These are phyloP conservation scores for Licmophora abbreviata DNA, from an alignment of 108 stramenopile species.

Conservation along the genomic window DNA sequence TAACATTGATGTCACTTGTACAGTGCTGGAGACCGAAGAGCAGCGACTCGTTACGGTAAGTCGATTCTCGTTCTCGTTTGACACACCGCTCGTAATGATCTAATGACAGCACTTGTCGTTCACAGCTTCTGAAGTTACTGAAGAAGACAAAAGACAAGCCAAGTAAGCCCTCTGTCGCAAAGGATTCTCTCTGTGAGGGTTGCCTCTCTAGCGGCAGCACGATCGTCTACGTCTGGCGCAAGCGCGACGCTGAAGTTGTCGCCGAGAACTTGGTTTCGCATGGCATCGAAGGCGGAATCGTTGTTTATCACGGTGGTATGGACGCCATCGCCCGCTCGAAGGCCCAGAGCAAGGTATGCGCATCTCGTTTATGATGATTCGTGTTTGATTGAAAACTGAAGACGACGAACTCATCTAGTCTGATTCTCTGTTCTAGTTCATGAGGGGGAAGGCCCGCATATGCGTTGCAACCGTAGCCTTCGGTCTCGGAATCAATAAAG, in stretches of 20 bases:
- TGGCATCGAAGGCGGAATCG: conserved; percentile 57
- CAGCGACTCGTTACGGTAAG: conserved; percentile 56
- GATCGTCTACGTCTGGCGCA: conserved; percentile 91
- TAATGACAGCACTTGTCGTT: not conserved
- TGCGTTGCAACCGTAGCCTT: conserved; percentile 95
- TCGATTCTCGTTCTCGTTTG: too few relatives aligned
- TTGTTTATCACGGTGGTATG: conserved; percentile 89
- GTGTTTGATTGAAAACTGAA: not conserved
- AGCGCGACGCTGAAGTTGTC: conserved; percentile 79
- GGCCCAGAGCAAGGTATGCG: conserved; percentile 72
- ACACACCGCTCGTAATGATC: too few relatives aligned
- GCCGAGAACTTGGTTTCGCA: conserved; percentile 59
- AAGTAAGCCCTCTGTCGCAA: not conserved
- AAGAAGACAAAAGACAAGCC: not conserved
- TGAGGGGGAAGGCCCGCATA: conserved; percentile 82
- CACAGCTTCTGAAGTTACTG: not conserved
- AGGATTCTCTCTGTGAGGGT: conserved; percentile 16
- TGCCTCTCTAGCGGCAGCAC: conserved; percentile 59
- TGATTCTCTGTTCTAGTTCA: conserved; percentile 31
- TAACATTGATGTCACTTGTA: conserved; percentile 74
- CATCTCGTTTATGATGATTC: not conserved
- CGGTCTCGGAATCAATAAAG: conserved; percentile 97
- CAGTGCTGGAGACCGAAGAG: conserved; percentile 47
- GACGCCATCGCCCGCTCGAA: conserved; percentile 53
- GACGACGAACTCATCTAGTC: not conserved